phyloP scores from a whole-genome alignment of 768 basidiomycete genomes.

The Suillus sp. region DNA sequence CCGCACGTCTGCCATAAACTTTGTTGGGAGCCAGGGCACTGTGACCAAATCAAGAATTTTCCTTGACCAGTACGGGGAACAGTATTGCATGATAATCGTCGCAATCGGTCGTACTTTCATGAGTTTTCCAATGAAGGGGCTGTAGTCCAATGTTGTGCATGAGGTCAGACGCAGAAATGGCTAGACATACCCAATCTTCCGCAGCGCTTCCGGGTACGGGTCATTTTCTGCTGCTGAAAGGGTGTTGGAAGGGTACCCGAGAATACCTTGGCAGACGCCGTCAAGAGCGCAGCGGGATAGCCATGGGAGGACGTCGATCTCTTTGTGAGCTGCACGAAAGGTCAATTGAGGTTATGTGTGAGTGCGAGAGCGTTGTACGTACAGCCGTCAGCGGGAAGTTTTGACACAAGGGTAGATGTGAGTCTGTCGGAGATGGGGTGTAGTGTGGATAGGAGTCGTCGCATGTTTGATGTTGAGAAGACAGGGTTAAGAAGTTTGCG shows the following conservation, averaged over 20 bases:
- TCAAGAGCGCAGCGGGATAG: conserved; percentile 48
- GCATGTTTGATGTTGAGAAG: conserved; percentile 44
- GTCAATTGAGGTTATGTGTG: background rate
- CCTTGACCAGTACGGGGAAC: conserved; percentile 33
- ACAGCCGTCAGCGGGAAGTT: conserved; percentile 27
- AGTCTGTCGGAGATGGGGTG: conserved; percentile 36
- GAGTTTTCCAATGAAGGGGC: conserved; percentile 28
- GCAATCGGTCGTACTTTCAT: conserved; percentile 34
- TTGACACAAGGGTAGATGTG: conserved; percentile 20
- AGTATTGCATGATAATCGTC: conserved; percentile 29
- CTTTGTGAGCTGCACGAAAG: conserved; percentile 1
- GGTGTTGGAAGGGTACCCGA: conserved; percentile 42
- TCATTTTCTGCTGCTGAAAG: conserved; percentile 19
- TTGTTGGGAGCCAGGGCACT: background rate
- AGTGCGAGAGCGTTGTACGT: conserved; percentile 24
- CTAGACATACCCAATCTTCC: conserved; percentile 31
- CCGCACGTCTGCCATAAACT: conserved; percentile 36
- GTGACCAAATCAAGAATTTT: conserved; percentile 27
- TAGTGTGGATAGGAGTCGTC: conserved; percentile 30
- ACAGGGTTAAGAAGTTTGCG: conserved; percentile 48
- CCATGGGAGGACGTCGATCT: conserved; percentile 37
- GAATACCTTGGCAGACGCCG: conserved; percentile 49
- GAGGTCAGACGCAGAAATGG: background rate
- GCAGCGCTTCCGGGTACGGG: conserved; percentile 25
- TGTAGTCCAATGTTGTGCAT: conserved; percentile 11